phyloP scores from a whole-genome alignment of 768 basidiomycete species.

The Podaxis sp. region DNA sequence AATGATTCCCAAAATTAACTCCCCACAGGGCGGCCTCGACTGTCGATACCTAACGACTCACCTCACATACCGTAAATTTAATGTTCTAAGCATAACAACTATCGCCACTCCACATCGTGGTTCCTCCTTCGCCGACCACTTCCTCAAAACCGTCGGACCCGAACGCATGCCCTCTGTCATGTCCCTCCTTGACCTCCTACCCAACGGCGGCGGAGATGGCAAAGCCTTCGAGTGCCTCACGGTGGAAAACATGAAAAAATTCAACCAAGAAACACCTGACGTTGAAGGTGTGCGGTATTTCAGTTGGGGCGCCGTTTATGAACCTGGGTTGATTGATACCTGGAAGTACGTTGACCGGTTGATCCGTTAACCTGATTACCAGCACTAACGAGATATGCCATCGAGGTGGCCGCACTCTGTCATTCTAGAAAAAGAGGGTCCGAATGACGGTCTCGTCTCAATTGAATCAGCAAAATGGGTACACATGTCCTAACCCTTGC shows the following conservation, averaged over 20 bases:
- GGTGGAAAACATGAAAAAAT: conserved; percentile 76
- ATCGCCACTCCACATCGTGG: conserved; percentile 95
- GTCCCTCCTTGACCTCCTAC: conserved; percentile 73
- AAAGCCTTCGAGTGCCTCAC: conserved; percentile 90
- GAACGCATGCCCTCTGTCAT: conserved; percentile 66
- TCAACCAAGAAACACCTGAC: conserved; percentile 86
- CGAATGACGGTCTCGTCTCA: conserved; percentile 92
- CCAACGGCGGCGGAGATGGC: conserved; percentile 93
- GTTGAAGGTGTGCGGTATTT: conserved; percentile 80
- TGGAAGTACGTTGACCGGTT: conserved; percentile 51
- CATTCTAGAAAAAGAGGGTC: conserved; percentile 81
- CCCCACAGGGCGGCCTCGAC: conserved; percentile 77
- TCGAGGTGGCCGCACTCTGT: conserved; percentile 69
- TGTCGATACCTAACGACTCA: conserved; percentile 84
- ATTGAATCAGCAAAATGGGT: conserved; percentile 86
- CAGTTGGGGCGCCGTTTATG: conserved; percentile 91
- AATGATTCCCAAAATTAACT: neutral
- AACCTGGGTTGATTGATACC: conserved; percentile 87
- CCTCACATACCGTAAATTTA: conserved; percentile 71
- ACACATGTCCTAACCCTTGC: conserved; percentile 11
- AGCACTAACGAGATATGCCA: conserved; percentile 13
- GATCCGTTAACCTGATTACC: neutral
- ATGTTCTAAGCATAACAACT: conserved; percentile 84
- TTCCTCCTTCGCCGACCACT: conserved; percentile 90
- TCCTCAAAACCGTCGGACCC: conserved; percentile 68